phyloP scores from a whole-genome alignment of 441 rosid species.

The Populus trichocarpa region DNA sequence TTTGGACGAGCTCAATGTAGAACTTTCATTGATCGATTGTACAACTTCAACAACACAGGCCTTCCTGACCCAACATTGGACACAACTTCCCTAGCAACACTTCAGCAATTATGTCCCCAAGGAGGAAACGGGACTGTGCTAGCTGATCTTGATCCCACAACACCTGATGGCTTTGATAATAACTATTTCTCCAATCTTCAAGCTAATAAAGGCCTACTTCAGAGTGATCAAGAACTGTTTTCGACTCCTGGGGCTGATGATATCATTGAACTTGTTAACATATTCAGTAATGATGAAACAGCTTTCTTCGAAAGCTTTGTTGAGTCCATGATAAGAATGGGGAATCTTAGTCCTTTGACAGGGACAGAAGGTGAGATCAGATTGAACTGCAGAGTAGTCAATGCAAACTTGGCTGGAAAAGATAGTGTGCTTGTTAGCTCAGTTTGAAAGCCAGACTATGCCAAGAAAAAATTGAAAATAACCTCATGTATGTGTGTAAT shows the following conservation, averaged over 20 bases:
- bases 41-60: conserved; percentile 37
- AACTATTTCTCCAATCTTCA: conserved; percentile 52
- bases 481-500: too few relatives aligned
- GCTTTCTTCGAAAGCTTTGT: conserved; percentile 47
- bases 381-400: conserved; percentile 30
- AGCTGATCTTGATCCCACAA: conserved; percentile 36
- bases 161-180: conserved; percentile 34
- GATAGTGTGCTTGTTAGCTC: conserved; percentile 4
- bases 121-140: conserved; percentile 37
- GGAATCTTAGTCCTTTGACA: conserved; percentile 39
- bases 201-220: conserved; percentile 40
- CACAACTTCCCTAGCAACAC: conserved; percentile 32
- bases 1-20: conserved; percentile 55
- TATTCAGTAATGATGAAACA: conserved; percentile 22
- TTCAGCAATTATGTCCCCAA: conserved; percentile 40
- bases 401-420: not conserved
- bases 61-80: conserved; percentile 53
- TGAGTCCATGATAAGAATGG: conserved; percentile 55
- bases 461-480: too few relatives aligned
- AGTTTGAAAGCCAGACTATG: not conserved
- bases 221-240: conserved; percentile 40
- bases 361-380: conserved; percentile 53
- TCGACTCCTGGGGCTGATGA: conserved; percentile 35
- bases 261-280: conserved; percentile 36
- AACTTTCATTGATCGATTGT: conserved; percentile 36